Percentiles rank a stretch among this genome's conserved stretches.
phyloP scores from a whole-genome alignment of 1,284 basidiomycete species.

The Cerrena zonata region DNA sequence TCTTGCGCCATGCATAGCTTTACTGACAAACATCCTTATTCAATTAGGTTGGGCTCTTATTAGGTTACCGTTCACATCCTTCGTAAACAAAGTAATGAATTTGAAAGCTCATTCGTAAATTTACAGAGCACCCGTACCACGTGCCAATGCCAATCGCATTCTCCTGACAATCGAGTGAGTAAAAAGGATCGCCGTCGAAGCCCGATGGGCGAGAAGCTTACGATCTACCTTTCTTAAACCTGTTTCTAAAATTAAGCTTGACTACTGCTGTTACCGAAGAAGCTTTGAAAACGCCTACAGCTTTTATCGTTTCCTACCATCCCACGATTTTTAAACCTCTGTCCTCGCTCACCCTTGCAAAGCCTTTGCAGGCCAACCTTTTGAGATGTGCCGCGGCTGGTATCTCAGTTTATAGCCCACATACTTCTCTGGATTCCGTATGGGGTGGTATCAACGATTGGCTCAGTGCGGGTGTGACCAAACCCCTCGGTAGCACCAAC shows the following conservation, averaged over 20 bases:
- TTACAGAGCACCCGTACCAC: constrained; percentile 65
- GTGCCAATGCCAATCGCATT: constrained; percentile 53
- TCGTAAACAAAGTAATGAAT: too few relatives aligned
- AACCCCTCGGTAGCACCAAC: neutral
- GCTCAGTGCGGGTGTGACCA: constrained; percentile 46
- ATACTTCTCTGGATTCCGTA: constrained; percentile 80
- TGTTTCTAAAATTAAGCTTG: constrained; percentile 56
- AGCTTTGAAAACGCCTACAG: constrained; percentile 55
- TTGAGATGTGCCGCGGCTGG: constrained; percentile 76
- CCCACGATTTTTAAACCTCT: constrained; percentile 84
- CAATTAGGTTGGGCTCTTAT: constrained; percentile 71
- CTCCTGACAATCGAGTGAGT: constrained; percentile 83
- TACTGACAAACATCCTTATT: neutral
- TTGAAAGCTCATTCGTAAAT: neutral
- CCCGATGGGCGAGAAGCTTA: neutral
- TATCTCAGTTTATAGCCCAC: constrained; percentile 83
- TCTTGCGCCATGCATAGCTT: neutral
- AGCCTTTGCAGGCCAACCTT: constrained; percentile 76
- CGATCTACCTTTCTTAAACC: neutral
- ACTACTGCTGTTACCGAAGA: constrained; percentile 76
- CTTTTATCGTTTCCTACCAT: constrained; percentile 81
- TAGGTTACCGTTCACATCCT: constrained; percentile 47
- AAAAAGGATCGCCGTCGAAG: constrained; percentile 1
- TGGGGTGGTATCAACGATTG: constrained; percentile 84
- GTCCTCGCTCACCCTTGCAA: constrained; percentile 70